Conservation (phyloP, 345 rosid species). For the Passiflora organensis region DNA sequence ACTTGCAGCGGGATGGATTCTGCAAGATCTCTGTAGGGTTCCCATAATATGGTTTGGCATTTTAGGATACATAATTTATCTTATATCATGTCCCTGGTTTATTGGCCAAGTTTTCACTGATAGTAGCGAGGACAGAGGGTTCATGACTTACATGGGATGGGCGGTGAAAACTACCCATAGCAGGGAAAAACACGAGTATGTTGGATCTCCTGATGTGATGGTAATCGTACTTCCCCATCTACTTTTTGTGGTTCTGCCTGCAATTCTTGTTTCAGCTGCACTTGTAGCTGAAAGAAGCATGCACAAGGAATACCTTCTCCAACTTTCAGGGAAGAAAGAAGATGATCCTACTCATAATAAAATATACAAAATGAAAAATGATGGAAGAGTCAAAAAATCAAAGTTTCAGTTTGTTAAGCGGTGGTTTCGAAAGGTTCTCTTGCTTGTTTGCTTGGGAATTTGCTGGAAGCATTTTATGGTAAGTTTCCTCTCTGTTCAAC, state of each 20-base stretch:
- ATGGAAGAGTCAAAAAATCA: slow-evolving; percentile 17
- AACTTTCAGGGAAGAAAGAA: slow-evolving; percentile 60
- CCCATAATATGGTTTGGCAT: slow-evolving; percentile 58
- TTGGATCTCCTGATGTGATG: slow-evolving; percentile 81
- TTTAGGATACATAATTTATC: slow-evolving; percentile 56
- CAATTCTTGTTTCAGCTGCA: slow-evolving; percentile 42
- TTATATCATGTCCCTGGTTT: slow-evolving; percentile 72
- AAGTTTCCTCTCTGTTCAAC: slow-evolving; percentile 14
- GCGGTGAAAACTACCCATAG: slow-evolving; percentile 34
- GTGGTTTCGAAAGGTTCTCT: slow-evolving; percentile 49
- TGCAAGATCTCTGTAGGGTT: slow-evolving; percentile 67
- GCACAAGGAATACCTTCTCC: slow-evolving; percentile 47
- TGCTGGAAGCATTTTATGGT: slow-evolving; percentile 82
- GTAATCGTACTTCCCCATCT: slow-evolving; percentile 82
- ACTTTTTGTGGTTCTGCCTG: slow-evolving; percentile 57
- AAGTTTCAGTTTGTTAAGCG: slow-evolving; percentile 30
- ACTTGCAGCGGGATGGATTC: slow-evolving; percentile 49
- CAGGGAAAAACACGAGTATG: slow-evolving; percentile 37
- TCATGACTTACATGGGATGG: slow-evolving; percentile 93
- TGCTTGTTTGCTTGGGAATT: slow-evolving; percentile 53
- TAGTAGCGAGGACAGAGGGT: slow-evolving; percentile 39
- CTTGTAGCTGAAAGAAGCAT: slow-evolving; percentile 67
- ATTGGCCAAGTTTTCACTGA: slow-evolving; percentile 61
- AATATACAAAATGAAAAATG: slow-evolving; percentile 24
- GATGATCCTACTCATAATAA: slow-evolving; percentile 39